Evolutionary conservation across 108 stramenopile species (phyloP).

Genomic region (Cafeteria roenbergensis): DNA sequence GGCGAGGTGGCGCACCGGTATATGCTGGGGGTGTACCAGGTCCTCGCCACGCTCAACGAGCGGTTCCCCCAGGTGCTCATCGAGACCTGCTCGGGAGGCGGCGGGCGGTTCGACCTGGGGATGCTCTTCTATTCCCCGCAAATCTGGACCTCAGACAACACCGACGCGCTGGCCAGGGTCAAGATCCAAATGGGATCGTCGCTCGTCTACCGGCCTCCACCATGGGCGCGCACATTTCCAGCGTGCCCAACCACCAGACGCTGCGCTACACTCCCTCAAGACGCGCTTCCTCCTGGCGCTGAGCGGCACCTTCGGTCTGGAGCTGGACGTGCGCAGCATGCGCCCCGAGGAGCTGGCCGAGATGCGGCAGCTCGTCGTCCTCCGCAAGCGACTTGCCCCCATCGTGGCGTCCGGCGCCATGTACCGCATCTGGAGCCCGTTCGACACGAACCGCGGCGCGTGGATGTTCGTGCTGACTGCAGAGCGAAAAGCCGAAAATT

Average conservation of each 20-base stretch:
- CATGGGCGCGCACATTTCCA: conserved; percentile 17
- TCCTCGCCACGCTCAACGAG: conserved; percentile 1
- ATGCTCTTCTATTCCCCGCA: conserved; percentile 19
- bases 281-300: conserved; percentile 16
- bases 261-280: conserved; percentile 5
- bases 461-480: conserved; percentile 15
- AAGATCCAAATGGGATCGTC: conserved; percentile 13
- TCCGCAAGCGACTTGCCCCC: background rate
- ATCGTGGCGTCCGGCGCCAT: background rate
- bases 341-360: background rate
- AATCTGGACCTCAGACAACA: conserved; percentile 20
- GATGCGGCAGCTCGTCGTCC: background rate
- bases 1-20: conserved; percentile 3
- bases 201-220: conserved; percentile 9
- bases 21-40: conserved; percentile 8
- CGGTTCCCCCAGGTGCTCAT: conserved; percentile 18
- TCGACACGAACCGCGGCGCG: conserved; percentile 4
- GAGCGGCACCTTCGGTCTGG: conserved; percentile 19
- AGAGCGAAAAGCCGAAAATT: no score
- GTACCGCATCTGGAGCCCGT: conserved; percentile 13
- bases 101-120: conserved; percentile 17
- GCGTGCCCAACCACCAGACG: conserved; percentile 15
- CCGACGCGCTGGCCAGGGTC: conserved; percentile 15
- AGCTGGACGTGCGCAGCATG: conserved; percentile 6
- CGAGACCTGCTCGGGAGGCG: conserved; percentile 15